A percentile compares a stretch with the other conserved stretches of the same genome.
Evolutionary conservation across 2,329 filamentous ascomycete species (phyloP).

Genomic region (Colletotrichum truncatum): DNA sequence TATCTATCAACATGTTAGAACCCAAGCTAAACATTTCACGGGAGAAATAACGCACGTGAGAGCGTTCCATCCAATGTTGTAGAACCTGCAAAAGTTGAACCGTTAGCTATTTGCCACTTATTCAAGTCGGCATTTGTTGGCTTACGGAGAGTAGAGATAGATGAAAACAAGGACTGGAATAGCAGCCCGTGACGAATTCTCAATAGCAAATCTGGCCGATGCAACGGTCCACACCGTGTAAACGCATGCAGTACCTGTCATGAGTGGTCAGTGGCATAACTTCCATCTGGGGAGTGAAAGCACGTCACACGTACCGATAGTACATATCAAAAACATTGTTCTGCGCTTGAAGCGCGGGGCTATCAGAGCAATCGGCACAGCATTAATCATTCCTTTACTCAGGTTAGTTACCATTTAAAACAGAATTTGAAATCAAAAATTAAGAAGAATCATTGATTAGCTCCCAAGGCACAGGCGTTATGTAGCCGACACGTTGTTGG

Average conservation of each 20-base stretch:
- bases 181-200: conserved; percentile 41
- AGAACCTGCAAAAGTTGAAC: neutral
- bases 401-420: neutral
- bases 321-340: conserved; percentile 47
- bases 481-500: no score
- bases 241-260: conserved; percentile 41
- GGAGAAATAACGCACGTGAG: neutral
- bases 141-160: conserved; percentile 49
- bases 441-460: no score
- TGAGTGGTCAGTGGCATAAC: neutral
- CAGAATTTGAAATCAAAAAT: neutral
- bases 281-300: neutral
- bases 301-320: conserved; percentile 30
- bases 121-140: neutral
- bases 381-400: conserved; percentile 40
- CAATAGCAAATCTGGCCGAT: conserved; percentile 46
- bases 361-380: conserved; percentile 45
- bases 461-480: no score
- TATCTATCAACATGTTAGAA: conserved; percentile 38
- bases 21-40: accelerated
- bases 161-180: conserved; percentile 52
- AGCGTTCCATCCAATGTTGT: conserved; percentile 18
- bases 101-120: neutral
- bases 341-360: conserved; percentile 44
- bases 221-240: conserved; percentile 51